Percentiles rank a stretch among this genome's conserved stretches.
Evolutionary conservation across 768 basidiomycete species (phyloP).

Genomic region (Termitomyces sp.): DNA sequence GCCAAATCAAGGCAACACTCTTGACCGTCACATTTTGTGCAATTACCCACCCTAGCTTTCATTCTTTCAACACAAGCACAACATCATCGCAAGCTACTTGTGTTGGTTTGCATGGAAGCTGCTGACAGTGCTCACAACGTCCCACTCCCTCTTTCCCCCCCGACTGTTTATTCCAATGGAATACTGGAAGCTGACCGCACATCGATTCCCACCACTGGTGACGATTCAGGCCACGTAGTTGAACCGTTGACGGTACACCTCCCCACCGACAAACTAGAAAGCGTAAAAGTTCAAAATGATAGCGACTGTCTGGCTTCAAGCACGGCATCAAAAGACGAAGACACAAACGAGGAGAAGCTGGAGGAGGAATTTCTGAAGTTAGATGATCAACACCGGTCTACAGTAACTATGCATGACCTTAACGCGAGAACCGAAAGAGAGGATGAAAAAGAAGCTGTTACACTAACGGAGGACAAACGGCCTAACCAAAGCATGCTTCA

Average conservation of each 20-base stretch:
- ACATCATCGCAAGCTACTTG: conserved; percentile 7
- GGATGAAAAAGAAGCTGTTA: background rate
- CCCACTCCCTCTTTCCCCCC: conserved; percentile 20
- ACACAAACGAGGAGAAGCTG: background rate
- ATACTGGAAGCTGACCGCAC: conserved; percentile 4
- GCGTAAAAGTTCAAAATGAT: background rate
- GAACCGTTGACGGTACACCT: background rate
- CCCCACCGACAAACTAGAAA: background rate
- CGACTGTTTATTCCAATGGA: conserved; percentile 2
- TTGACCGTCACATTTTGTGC: background rate
- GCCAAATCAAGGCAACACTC: conserved; percentile 7
- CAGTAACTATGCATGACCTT: background rate
- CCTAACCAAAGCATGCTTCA: background rate
- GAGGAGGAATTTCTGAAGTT: background rate
- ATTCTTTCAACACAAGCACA: conserved; percentile 8
- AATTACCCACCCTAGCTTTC: conserved; percentile 4
- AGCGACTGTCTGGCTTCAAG: background rate
- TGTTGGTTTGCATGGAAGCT: conserved; percentile 15
- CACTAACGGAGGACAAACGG: background rate
- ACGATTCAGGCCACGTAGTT: conserved; percentile 4
- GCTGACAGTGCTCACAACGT: conserved; percentile 15
- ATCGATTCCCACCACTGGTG: conserved; percentile 1
- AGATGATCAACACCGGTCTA: background rate
- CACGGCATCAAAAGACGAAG: background rate
- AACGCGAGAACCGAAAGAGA: background rate